Base-by-base conservation (phyloP, 306 rosid genomes). In the Cucumis melo region DNA sequence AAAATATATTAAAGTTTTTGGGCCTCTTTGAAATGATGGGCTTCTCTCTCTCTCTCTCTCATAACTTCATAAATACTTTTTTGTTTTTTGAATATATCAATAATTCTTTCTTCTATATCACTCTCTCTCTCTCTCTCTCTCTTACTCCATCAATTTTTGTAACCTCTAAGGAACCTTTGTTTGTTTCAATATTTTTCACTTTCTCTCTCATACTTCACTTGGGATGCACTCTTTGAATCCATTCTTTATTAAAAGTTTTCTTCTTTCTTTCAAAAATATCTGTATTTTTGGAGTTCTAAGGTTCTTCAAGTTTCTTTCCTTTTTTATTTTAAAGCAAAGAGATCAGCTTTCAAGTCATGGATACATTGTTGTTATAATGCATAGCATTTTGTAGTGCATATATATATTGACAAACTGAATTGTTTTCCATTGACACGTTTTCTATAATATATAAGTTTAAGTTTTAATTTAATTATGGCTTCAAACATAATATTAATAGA, bases 11-110 rank as follows among this genome's bases (percentile, higher is more conserved):
- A 0, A 27, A 27, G 88, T 86, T 80, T 85, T 80, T 39, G 88
- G 85, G 86, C 83, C 88, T 86, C 78, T 58, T 64, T 6, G 82
- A 84, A 87, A 92, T 88, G 89, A 90, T 90, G 86, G 82, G 74
- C 80, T 46, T 27, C 61, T 73, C 24, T 24, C 76, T 27, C 36
- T 32, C 36, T 71, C 44, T 72, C 61, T 53, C 75, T 32, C 77
- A 38, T 73, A 20, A 54, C 64, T 56, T 74, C 13, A 74, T 39
- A 73, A 46, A 71, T 71, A 71, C 76, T 73, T 63, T 61, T 15
- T 7, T 16, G 15, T 44, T 62, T 76, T 27, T 27, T 27, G 29
- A 27, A 27, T 27, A 58, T 62, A 71, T 71, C 75, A 73, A 73
- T 73, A 73, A 73, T 73, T 73, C 27, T 51, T 73, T 10, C 76